Evolutionary conservation across 2,329 filamentous ascomycete species (phyloP).

Genomic region (Cladophialophora chaetospira): DNA sequence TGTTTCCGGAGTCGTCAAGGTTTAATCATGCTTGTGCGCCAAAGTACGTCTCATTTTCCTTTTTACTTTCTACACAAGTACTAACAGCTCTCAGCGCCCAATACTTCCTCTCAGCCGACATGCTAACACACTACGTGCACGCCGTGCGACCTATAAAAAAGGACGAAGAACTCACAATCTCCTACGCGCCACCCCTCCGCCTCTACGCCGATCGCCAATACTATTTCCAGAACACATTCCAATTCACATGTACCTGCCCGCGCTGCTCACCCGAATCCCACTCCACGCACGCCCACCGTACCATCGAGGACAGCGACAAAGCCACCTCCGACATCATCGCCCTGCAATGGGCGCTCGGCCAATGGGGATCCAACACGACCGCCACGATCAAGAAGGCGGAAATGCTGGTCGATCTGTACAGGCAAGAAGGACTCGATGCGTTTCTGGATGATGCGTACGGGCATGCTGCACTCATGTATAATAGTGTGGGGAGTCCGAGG

Average conservation of each 20-base stretch:
- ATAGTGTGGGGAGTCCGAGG: conserved; percentile 21
- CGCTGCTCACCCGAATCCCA: conserved; percentile 16
- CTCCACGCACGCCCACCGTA: neutral
- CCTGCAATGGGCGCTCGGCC: conserved; percentile 19
- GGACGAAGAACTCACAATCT: conserved; percentile 94
- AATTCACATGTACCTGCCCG: conserved; percentile 27
- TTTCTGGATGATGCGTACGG: conserved; percentile 29
- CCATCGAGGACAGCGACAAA: conserved; percentile 14
- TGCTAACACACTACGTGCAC: conserved; percentile 26
- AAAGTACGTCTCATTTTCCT: conserved; percentile 19
- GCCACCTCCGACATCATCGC: conserved; percentile 20
- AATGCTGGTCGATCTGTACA: conserved; percentile 22
- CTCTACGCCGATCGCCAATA: conserved; percentile 11
- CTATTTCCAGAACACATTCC: conserved; percentile 22
- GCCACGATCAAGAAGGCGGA: conserved; percentile 26
- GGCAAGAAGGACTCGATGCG: conserved; percentile 21
- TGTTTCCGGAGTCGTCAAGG: conserved; percentile 27
- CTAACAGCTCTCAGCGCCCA: conserved; percentile 13
- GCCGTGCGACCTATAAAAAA: conserved; percentile 69
- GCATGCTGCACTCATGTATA: conserved; percentile 28
- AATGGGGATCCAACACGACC: conserved; percentile 23
- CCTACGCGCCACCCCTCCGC: conserved; percentile 55
- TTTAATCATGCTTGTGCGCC: conserved; percentile 30
- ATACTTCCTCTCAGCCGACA: conserved; percentile 21
- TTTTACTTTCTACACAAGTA: neutral